Evolutionary conservation across 2,329 filamentous ascomycete species (phyloP).

Genomic region (Lecanicillium sp.): DNA sequence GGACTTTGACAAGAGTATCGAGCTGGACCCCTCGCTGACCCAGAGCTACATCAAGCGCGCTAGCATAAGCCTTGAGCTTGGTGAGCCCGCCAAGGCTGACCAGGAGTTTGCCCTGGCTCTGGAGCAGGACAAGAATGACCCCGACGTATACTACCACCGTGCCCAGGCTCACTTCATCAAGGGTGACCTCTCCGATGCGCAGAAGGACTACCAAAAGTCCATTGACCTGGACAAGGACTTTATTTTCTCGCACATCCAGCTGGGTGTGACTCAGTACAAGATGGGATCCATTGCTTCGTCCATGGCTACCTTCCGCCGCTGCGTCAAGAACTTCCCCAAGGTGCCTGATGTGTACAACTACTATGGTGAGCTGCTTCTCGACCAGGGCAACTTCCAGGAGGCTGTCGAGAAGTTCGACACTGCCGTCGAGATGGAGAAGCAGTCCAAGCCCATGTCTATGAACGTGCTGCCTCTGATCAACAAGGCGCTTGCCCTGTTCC

Average conservation of each 20-base stretch:
- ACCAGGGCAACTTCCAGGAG: constrained; percentile 92
- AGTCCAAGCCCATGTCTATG: constrained; percentile 88
- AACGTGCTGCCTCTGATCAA: constrained; percentile 97
- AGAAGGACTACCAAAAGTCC: constrained; percentile 98
- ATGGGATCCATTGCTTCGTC: constrained; percentile 96
- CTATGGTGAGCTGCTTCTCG: constrained; percentile 92
- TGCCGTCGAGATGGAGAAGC: constrained; percentile 98
- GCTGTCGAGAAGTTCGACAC: constrained; percentile 97
- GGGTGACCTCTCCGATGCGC: constrained; percentile 83
- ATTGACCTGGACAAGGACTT: constrained; percentile 94
- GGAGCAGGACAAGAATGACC: constrained; percentile 77
- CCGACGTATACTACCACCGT: constrained; percentile 98
- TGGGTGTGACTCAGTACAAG: constrained; percentile 99
- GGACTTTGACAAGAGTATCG: constrained; percentile 88
- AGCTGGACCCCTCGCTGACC: constrained; percentile 78
- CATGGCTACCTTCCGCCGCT: constrained; percentile 95
- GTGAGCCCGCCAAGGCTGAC: constrained; percentile 77
- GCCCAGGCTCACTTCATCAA: constrained; percentile 98
- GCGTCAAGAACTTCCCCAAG: constrained; percentile 97
- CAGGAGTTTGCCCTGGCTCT: constrained; percentile 83
- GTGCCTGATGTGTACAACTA: constrained; percentile 99
- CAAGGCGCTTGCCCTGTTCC: constrained; percentile 94
- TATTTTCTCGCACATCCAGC: constrained; percentile 99
- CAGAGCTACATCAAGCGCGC: constrained; percentile 99
- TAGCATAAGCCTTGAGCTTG: constrained; percentile 93